A percentile compares a stretch with the other conserved stretches of the same genome.
Conservation (phyloP, 257 asterid species). For the Solanum bulbocastanum region DNA sequence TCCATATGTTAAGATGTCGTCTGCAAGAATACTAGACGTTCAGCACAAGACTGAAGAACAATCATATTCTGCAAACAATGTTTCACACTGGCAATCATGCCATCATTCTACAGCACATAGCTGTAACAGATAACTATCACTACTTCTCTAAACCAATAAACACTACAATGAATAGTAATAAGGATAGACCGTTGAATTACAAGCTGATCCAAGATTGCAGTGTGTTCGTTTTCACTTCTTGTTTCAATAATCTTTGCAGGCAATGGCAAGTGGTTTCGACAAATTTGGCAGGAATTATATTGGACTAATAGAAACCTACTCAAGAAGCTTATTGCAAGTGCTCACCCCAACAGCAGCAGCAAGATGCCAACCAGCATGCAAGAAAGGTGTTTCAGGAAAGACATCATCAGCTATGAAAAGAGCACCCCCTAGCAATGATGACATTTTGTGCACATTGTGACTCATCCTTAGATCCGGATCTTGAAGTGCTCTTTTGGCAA, state of each 20-base stretch:
- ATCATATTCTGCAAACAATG: neutral
- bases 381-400: constrained; percentile 61
- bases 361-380: constrained; percentile 93
- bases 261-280: constrained; percentile 35
- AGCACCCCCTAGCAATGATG: constrained; percentile 64
- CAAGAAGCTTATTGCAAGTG: constrained; percentile 78
- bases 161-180: neutral
- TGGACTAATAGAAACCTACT: constrained; percentile 9
- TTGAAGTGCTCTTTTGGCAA: constrained; percentile 72
- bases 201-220: neutral
- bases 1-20: neutral
- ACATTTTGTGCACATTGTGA: constrained; percentile 72
- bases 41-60: neutral
- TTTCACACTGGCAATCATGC: neutral
- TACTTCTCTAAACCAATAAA: neutral
- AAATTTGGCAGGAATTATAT: constrained; percentile 15
- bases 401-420: constrained; percentile 72
- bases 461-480: constrained; percentile 68
- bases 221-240: neutral
- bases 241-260: neutral
- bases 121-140: neutral
- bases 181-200: neutral
- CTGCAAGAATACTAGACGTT: neutral
- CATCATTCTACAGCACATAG: neutral
- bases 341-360: constrained; percentile 85